Conservation (phyloP, 306 rosid genomes). For the Inga leiocalycina region DNA sequence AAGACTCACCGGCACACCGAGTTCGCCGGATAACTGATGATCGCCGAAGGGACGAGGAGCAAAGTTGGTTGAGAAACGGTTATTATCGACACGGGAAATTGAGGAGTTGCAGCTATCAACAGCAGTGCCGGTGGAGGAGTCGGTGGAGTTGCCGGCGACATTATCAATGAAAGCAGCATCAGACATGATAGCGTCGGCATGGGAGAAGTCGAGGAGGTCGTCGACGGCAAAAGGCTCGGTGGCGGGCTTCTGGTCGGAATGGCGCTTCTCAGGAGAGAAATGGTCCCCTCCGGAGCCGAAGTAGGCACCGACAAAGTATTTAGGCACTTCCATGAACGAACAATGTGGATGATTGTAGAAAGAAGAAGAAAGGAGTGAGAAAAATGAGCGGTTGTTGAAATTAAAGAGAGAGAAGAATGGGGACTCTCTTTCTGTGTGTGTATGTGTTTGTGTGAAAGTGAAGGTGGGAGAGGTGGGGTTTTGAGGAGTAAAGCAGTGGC, state of each 20-base stretch:
- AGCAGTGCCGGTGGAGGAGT: constrained; percentile 69
- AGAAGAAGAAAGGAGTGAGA: background rate
- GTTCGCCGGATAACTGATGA: constrained; percentile 74
- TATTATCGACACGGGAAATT: constrained; percentile 53
- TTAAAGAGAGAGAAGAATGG: constrained; percentile 13
- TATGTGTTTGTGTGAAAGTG: constrained; percentile 30
- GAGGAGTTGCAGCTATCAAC: constrained; percentile 84
- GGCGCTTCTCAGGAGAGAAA: constrained; percentile 54
- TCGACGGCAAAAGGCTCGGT: constrained; percentile 70
- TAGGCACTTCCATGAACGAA: constrained; percentile 64
- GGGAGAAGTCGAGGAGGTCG: constrained; percentile 85
- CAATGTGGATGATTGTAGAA: background rate
- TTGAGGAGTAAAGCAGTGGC: constrained; percentile 76
- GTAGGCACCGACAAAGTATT: constrained; percentile 65
- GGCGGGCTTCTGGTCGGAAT: constrained; percentile 48
- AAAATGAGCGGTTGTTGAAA: background rate
- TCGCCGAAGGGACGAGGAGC: constrained; percentile 61
- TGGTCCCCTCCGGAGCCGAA: constrained; percentile 48
- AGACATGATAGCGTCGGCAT: constrained; percentile 68
- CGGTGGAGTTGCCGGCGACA: constrained; percentile 65
- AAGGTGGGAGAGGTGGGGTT: constrained; percentile 47
- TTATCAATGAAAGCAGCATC: constrained; percentile 69
- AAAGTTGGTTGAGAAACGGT: constrained; percentile 48
- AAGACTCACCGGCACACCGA: constrained; percentile 77
- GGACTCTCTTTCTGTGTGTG: background rate